A percentile compares a stretch with the other conserved stretches of the same genome.
These are phyloP conservation scores for Chalciporus pseudorubinellus DNA, from an alignment of 768 basidiomycete genomes.

Conservation along the genomic window DNA sequence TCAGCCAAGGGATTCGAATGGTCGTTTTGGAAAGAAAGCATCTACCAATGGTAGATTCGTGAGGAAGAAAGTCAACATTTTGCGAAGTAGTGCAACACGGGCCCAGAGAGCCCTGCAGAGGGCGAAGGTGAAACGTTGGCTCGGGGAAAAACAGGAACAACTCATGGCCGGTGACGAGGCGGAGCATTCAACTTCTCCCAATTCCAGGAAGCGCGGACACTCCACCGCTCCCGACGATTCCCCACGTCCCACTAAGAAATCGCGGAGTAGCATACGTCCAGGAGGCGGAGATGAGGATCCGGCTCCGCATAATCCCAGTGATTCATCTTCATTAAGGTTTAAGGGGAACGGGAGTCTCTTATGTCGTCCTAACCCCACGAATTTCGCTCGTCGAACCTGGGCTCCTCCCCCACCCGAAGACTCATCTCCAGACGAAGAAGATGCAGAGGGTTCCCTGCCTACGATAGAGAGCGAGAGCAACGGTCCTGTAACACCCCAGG, in stretches of 20 bases:
- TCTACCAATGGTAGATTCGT: constrained; percentile 44
- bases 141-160: constrained; percentile 27
- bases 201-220: constrained; percentile 25
- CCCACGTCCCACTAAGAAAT: constrained; percentile 27
- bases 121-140: constrained; percentile 40
- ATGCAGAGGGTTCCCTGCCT: constrained; percentile 31
- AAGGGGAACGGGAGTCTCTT: constrained; percentile 46
- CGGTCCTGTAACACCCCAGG: constrained; percentile 59
- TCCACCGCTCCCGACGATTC: constrained; percentile 22
- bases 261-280: constrained; percentile 17
- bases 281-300: constrained; percentile 28
- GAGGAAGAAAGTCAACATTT: constrained; percentile 32
- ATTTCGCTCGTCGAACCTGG: constrained; percentile 60
- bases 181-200: constrained; percentile 5
- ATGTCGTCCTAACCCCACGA: constrained; percentile 59
- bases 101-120: constrained; percentile 42
- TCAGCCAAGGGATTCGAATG: constrained; percentile 64
- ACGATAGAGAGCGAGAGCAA: constrained; percentile 47
- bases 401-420: constrained; percentile 39
- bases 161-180: constrained; percentile 12
- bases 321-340: constrained; percentile 27
- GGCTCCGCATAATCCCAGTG: constrained; percentile 25
- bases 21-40: constrained; percentile 65
- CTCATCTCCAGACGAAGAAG: constrained; percentile 34
- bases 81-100: constrained; percentile 32